Base-by-base conservation (phyloP, 2,329 filamentous ascomycete species). In the Alternaria consortialis region DNA sequence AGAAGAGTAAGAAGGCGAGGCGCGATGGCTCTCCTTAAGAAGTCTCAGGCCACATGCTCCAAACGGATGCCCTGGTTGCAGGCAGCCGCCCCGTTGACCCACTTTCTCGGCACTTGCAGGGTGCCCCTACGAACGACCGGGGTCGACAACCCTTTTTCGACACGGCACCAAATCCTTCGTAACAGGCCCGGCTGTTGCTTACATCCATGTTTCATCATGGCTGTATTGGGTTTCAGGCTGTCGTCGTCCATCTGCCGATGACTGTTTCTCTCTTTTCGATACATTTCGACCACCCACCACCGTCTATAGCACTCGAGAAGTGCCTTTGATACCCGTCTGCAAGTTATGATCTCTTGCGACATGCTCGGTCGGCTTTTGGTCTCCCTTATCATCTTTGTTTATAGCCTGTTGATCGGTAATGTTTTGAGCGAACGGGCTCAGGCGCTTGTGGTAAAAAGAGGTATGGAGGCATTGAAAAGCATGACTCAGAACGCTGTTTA, bases 1-100 rank as follows among this genome's bases (percentile, higher is more conserved):
- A 82, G 75, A 77, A 69, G 61, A 72, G 73, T 63, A 80, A 79
- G 73, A 79, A 79, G 66, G 68, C 69, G 59, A 73, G 71, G 74
- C 76, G 76, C 64, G 75, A 78, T 44, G 68, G 68, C 58, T 78
- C 76, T 60, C 76, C 75, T 77, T 78, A 77, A 78, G 69, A 75
- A 68, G 62, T 63, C 39, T 58, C 62, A 61, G 60, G 56, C 64
- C 54, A 63, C 59, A 56, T 64, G 56, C 60, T 56, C 67, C 60
- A 66, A 67, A 64, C 69, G 52, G 60, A 71, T 65, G 59, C 70
- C 73, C 71, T 70, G 67, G 72, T 71, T 62, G 42, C 56, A 61
- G 62, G 66, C 48, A 58, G 63, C 67, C 70, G 74, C 71, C 74
- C 60, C 60, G 57, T 53, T 63, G 58, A 63, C 67, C 74, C 73